phyloP scores from a whole-genome alignment of 2,329 filamentous ascomycete species.

The Hypoxylon sp. region DNA sequence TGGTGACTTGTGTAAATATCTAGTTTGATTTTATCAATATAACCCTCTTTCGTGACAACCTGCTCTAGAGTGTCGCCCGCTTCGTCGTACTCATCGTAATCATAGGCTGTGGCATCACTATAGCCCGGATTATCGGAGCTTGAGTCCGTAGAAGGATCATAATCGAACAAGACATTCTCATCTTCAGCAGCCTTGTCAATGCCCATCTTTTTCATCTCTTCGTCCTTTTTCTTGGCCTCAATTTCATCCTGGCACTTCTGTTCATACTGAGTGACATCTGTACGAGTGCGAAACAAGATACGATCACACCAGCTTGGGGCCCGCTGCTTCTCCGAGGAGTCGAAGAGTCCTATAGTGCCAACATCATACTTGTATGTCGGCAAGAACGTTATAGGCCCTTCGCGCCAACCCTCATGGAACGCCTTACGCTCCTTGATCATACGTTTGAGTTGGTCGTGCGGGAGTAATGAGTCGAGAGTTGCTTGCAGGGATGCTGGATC shows the following conservation, averaged over 20 bases:
- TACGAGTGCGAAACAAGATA: slow-evolving; percentile 85
- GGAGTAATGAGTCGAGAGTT: slow-evolving; percentile 86
- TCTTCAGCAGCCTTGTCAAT: slow-evolving; percentile 81
- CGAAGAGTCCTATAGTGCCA: slow-evolving; percentile 92
- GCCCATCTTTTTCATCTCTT: slow-evolving; percentile 87
- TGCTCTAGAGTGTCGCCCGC: slow-evolving; percentile 63
- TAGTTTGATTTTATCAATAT: slow-evolving; percentile 67
- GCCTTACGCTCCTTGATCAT: slow-evolving; percentile 82
- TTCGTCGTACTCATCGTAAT: slow-evolving; percentile 72
- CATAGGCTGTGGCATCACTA: slow-evolving; percentile 63
- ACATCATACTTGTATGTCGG: slow-evolving; percentile 99
- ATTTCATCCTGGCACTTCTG: slow-evolving; percentile 72
- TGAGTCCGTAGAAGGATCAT: slow-evolving; percentile 84
- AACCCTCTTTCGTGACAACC: slow-evolving; percentile 71
- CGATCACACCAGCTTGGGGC: slow-evolving; percentile 98
- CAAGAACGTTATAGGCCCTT: slow-evolving; percentile 88
- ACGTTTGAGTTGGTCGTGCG: slow-evolving; percentile 87
- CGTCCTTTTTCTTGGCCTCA: slow-evolving; percentile 79
- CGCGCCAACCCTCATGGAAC: slow-evolving; percentile 92
- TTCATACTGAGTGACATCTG: slow-evolving; percentile 77
- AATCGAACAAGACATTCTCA: slow-evolving; percentile 89
- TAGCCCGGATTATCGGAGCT: slow-evolving; percentile 60
- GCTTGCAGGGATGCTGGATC: slow-evolving; percentile 91
- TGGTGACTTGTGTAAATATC: slow-evolving; percentile 89
- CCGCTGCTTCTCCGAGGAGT: slow-evolving; percentile 93